Base-by-base conservation (phyloP, 75 land plant genomes). In the Cunninghamia lanceolata region DNA sequence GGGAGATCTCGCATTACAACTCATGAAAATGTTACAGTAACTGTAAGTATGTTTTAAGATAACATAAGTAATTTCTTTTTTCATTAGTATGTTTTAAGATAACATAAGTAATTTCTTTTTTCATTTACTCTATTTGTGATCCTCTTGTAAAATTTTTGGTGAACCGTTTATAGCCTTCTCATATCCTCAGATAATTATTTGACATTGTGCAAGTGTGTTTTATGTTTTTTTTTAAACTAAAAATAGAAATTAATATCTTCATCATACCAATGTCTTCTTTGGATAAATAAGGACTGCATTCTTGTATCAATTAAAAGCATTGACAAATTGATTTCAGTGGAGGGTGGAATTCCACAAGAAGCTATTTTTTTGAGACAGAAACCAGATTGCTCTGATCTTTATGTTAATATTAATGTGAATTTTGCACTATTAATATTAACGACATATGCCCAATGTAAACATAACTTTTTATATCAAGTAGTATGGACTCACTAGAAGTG, bases 21-120 rank as follows among this genome's bases (percentile, higher is more conserved):
- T 5, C 94, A 91, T 87, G 97, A 93, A 83, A 96, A 96, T 89
- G 94, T 97, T 34, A 98, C 99, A 53, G 99, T 98, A 89, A 93
- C n/a, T n/a, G n/a, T n/a, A n/a, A n/a, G n/a, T n/a, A n/a, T n/a
- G n/a, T n/a, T n/a, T n/a, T n/a, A n/a, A n/a, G n/a, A n/a, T n/a
- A n/a, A n/a, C n/a, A n/a, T n/a, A n/a, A n/a, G n/a, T n/a, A n/a
- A n/a, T n/a, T n/a, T n/a, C n/a, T n/a, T n/a, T n/a, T n/a, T n/a
- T n/a, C n/a, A n/a, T n/a, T n/a, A n/a, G 94, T 87, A n/a, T 25
- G 30, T 80, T 42, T 80, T 45, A 45, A 11, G 46, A 80, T 79
- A 9, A 28, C 46, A 21, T 11, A 35, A 36, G 40, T 38, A 36
- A 38, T 40, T 77, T 40, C 1, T 21, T 40, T 45, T 9, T 45